These are phyloP conservation scores for Cyclotella kingstonii DNA, from an alignment of 108 stramenopile genomes.

Conservation along the genomic window DNA sequence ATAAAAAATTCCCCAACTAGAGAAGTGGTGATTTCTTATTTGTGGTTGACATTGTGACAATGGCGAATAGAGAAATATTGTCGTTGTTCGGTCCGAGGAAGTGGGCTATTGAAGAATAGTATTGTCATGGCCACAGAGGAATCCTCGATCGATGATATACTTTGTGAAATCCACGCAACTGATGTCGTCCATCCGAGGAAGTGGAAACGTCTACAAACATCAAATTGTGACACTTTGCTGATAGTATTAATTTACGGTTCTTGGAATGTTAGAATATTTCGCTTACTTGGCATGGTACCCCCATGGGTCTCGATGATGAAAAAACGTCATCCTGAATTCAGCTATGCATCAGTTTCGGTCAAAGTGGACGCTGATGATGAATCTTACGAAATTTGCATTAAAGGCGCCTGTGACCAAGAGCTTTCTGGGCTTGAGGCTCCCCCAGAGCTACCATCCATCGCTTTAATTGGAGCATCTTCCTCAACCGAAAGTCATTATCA, in stretches of 20 bases:
- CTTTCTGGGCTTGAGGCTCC: constrained; percentile 27
- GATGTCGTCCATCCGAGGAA: constrained; percentile 5
- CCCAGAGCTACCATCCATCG: constrained; percentile 24
- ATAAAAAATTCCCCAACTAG: too few species aligned
- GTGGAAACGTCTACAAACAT: neutral
- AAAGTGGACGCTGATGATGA: constrained; percentile 30
- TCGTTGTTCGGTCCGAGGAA: too few species aligned
- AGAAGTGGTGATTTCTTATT: too few species aligned
- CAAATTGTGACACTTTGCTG: constrained; percentile 1
- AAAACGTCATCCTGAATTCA: neutral
- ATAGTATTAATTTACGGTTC: constrained; percentile 31
- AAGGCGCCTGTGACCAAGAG: neutral
- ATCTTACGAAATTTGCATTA: constrained; percentile 21
- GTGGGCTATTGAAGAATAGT: too few species aligned
- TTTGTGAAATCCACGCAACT: constrained; percentile 12
- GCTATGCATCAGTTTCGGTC: constrained; percentile 4
- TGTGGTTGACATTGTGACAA: too few species aligned
- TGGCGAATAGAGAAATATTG: too few species aligned
- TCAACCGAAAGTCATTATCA: neutral
- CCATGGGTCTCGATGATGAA: constrained; percentile 4
- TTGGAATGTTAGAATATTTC: constrained; percentile 24
- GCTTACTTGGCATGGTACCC: neutral
- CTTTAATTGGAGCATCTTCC: constrained; percentile 12
- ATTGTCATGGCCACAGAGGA: neutral
- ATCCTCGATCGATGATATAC: constrained; percentile 3